Evolutionary conservation across 306 rosid genomes (phyloP), one percentile per base, ranked within the genome.

Genomic region (Mimosa bimucronata): DNA sequence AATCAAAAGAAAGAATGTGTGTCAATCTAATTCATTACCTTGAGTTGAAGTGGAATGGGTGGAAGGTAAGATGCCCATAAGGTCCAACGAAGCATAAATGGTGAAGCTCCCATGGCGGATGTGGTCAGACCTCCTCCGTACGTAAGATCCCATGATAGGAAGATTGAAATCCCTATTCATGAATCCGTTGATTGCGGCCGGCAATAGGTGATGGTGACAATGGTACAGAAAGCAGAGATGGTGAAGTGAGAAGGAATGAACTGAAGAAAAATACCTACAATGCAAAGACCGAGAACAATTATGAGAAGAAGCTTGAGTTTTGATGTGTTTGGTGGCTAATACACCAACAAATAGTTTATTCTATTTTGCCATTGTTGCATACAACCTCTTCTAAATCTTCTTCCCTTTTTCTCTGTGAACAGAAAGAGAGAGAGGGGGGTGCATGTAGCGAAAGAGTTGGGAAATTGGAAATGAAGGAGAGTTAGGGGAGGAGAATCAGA

Each of bases 101-200:
- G 85, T 9, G 88, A 6, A 2, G 90, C 94, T 1, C 88, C 79
- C 57, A 90, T 78, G 53, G 94, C 89, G 31, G 88, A 90, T 7
- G 89, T 86, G 82, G 83, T 53, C 41, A 85, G 75, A 7, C 94
- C 94, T 14, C 94, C 94, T 74, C 92, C 81, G 89, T 90, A 90
- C 21, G 94, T 65, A 14, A n/a, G n/a, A n/a, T n/a, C 85, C 86
- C 94, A 90, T 90, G 53, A 83, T 83, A 45, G 79, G 80, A 1
- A 91, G 81, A 42, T 58, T 66, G 77, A 90, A 90, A 12, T 74
- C 87, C 1, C 92, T 73, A 42, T 79, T 87, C 31, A 87, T 37
- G 14, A 72, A 23, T 29, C 92, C 91, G 52, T 80, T 82, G 29
- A 76, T 50, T 1, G 72, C 9, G 28, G 48, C 23, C 18, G 48